Percentiles rank a stretch among this genome's conserved stretches.
Evolutionary conservation across 2,329 filamentous ascomycete species (phyloP).

Genomic region (Phialemoniopsis sp.): DNA sequence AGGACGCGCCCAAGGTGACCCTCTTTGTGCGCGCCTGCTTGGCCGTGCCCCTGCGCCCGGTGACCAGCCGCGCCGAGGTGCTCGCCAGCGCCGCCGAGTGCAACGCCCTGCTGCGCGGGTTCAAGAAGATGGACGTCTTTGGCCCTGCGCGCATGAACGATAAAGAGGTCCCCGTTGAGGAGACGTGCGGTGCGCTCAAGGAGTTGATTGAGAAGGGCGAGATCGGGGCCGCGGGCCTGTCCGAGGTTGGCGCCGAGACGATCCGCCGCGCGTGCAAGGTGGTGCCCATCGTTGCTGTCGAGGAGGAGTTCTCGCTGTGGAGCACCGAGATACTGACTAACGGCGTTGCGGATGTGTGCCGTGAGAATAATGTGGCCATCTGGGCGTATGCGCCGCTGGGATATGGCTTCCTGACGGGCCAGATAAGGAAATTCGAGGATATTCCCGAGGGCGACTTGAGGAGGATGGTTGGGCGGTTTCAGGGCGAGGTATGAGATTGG

Average conservation of each 20-base stretch:
- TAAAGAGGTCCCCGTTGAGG: too few species aligned
- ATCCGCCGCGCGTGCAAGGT: constrained; percentile 44
- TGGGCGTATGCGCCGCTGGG: constrained; percentile 36
- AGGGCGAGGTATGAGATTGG: constrained; percentile 18
- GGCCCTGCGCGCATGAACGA: too few species aligned
- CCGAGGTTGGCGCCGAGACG: constrained; percentile 40
- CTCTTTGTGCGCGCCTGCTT: constrained; percentile 20
- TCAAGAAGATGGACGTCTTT: too few species aligned
- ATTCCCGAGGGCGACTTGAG: constrained; percentile 28
- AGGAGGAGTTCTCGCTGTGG: constrained; percentile 45
- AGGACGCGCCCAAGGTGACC: constrained; percentile 58
- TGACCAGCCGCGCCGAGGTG: too few species aligned
- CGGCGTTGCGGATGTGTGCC: constrained; percentile 34
- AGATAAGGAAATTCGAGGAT: constrained; percentile 29
- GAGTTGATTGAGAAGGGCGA: too few species aligned
- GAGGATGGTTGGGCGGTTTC: constrained; percentile 31
- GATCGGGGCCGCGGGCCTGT: constrained; percentile 20
- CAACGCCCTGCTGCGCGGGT: too few species aligned
- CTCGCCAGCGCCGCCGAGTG: too few species aligned
- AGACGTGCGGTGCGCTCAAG: too few species aligned
- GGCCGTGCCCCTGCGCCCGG: too few species aligned
- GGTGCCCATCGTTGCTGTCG: constrained; percentile 44
- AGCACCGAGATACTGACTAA: constrained; percentile 40
- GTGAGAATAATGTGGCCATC: constrained; percentile 39
- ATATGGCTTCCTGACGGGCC: constrained; percentile 36